Base-by-base conservation (phyloP, 2,329 filamentous ascomycete genomes). In the Penicillium sp. region DNA sequence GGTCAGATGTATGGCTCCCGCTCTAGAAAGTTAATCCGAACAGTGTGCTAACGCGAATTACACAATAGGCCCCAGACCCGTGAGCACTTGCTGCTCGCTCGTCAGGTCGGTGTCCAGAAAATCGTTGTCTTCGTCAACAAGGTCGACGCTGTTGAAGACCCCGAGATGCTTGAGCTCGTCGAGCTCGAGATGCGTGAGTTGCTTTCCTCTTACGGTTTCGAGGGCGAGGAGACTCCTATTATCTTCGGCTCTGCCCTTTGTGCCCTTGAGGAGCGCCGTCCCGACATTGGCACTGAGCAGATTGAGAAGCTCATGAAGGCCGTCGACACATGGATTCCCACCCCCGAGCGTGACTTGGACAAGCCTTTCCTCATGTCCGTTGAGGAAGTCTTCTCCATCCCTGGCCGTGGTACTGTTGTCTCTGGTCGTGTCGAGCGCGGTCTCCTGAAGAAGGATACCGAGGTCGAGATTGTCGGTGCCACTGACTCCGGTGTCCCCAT, bases 141-240 rank as follows among this genome's bases (percentile, higher is more conserved):
- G 83, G 82, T 97, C 71, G 93, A 99, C 73, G 89, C 90, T 60
- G 84, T 99, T 56, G 92, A 97, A 64, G 93, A 99, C 79, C 88
- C 89, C 56, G 93, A 99, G 77, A 99, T 99, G 93, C 83, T 99
- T 84, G 93, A 99, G 79, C 88, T 99, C 52, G 93, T 99, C 71
- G 93, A 99, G 83, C 95, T 99, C 87, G 93, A 99, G 80, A 99
- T 99, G 93, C 89, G 93, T 68, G 93, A 99, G 78, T 85, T 99
- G 48, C 86, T 99, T 53, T 83, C 69, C 66, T 86, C 84, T 64
- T 99, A 99, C 75, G 91, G 90, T 55, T 99, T 99, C 72, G 93
- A 99, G 76, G 93, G 93, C 64, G 95, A 99, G 66, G 89, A 97
- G 48, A 99, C 93, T 43, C 93, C 93, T 57, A 95, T 99, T 72